Evolutionary conservation across 768 basidiomycete species (phyloP).

Genomic region (Mycena venus): DNA sequence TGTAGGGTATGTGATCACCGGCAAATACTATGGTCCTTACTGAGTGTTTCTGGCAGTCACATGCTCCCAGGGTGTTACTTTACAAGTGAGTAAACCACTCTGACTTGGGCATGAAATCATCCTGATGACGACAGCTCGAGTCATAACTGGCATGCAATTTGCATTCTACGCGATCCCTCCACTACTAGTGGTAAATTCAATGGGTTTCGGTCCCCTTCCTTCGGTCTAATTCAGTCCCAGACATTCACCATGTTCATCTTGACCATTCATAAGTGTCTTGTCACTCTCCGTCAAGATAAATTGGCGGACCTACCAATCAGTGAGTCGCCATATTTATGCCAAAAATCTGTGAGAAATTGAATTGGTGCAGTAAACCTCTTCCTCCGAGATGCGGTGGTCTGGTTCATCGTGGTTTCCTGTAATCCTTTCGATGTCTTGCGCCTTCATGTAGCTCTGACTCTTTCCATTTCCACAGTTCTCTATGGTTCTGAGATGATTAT

Average conservation of each 20-base stretch:
- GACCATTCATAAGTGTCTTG: slow-evolving; percentile 14
- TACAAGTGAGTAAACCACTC: background rate
- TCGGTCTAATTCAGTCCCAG: too few relatives aligned
- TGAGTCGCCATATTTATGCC: too few relatives aligned
- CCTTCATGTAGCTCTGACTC: too few relatives aligned
- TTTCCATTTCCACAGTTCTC: slow-evolving; percentile 1
- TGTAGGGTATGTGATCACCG: background rate
- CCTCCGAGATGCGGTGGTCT: slow-evolving; percentile 12
- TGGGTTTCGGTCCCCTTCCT: background rate
- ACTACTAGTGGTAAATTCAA: slow-evolving; percentile 13
- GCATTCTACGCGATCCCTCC: slow-evolving; percentile 24
- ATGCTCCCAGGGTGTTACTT: slow-evolving; percentile 23
- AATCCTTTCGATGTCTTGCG: background rate
- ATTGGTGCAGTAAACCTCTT: slow-evolving; percentile 23
- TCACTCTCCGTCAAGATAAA: background rate
- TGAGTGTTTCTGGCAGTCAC: background rate
- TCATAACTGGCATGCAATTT: background rate
- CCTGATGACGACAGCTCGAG: background rate
- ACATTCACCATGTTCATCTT: slow-evolving; percentile 19
- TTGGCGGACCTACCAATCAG: background rate
- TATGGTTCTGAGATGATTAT: slow-evolving; percentile 18
- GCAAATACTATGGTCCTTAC: too few relatives aligned
- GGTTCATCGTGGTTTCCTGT: slow-evolving; percentile 22
- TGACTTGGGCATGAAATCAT: background rate
- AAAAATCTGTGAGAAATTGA: too few relatives aligned